Evolutionary conservation across 2,329 filamentous ascomycete genomes (phyloP), one percentile per base, ranked within the genome.

Genomic region (Fusarium citri): DNA sequence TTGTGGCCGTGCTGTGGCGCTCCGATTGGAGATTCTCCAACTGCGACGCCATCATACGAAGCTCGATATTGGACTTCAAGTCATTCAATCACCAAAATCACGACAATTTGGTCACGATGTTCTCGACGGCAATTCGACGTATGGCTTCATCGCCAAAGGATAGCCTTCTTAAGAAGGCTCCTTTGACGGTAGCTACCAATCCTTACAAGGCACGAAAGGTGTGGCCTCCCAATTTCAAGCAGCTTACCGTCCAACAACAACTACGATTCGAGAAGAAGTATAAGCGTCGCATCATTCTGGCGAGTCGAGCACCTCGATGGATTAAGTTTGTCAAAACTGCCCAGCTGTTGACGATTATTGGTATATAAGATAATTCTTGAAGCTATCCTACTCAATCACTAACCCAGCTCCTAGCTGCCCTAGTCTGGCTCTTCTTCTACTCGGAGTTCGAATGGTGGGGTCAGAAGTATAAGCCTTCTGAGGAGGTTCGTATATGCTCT

Each of bases 191-290:
- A 66, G 82, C 85, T 68, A 84, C 79, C 64, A 89, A 88, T 76
- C 86, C 86, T 8, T 90, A 88, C 81, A 87, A 83, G 74, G 87
- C 89, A 50, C 91, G 92, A 80, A 92, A 91, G 77, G 83, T 88
- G 69, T 95, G 92, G 92, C 92, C 92, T 60, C 92, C 92, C 15
- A 89, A 94, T 79, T 92, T 95, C 79, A 82, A 85, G 67, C 87
- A 88, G 76, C 86, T 95, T 63, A 88, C 88, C 40, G 82, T 85
- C 48, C 91, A 92, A 78, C 89, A 94, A 76, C 90, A 94, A 79
- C 91, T 94, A 77, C 86, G 89, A 45, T 90, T 94, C 73, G 92
- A 95, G 83, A 89, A 92, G 78, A 90, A 91, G 76, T 94, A 91
- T 81, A 92, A 93, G 80, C 86, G 92, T 55, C 86, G 92, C 56